Conservation (phyloP, 2,329 filamentous ascomycete genomes). For the Dendryphion nanum region DNA sequence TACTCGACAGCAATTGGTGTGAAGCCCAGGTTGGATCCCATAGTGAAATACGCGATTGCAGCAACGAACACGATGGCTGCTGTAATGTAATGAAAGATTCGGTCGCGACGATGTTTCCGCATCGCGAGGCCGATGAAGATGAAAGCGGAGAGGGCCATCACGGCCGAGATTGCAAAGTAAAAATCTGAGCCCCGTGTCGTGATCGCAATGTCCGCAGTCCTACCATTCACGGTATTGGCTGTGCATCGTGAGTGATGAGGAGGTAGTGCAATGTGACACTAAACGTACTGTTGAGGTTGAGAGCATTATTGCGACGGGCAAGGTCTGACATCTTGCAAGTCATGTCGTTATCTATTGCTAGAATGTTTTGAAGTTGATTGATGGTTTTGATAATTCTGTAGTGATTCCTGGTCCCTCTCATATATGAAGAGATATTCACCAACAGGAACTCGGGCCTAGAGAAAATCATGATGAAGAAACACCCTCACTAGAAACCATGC, state of each 20-base stretch:
- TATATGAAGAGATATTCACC: too few relatives aligned
- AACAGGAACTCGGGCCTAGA: too few relatives aligned
- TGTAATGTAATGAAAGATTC: constrained; percentile 65
- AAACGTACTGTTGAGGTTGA: constrained; percentile 20
- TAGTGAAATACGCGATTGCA: constrained; percentile 63
- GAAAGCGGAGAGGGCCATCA: constrained; percentile 58
- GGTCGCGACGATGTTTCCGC: constrained; percentile 55
- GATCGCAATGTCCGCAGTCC: constrained; percentile 55
- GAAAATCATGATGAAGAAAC: too few relatives aligned
- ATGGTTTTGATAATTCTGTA: too few relatives aligned
- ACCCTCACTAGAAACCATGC: too few relatives aligned
- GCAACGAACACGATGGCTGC: constrained; percentile 58
- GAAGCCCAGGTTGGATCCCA: constrained; percentile 66
- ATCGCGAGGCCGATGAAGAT: constrained; percentile 53
- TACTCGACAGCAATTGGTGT: constrained; percentile 64
- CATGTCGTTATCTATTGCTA: too few relatives aligned
- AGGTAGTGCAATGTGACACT: neutral
- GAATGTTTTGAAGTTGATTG: too few relatives aligned
- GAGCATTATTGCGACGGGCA: constrained; percentile 17
- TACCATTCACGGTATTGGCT: constrained; percentile 48
- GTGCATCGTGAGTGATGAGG: neutral
- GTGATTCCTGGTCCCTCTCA: too few relatives aligned
- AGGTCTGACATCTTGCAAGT: too few relatives aligned
- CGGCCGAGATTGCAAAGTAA: constrained; percentile 61
- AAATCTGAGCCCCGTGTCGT: constrained; percentile 60